Evolutionary conservation across 768 basidiomycete species (phyloP), one percentile per base, ranked within the genome.

Genomic region (Boletus subparvulus): DNA sequence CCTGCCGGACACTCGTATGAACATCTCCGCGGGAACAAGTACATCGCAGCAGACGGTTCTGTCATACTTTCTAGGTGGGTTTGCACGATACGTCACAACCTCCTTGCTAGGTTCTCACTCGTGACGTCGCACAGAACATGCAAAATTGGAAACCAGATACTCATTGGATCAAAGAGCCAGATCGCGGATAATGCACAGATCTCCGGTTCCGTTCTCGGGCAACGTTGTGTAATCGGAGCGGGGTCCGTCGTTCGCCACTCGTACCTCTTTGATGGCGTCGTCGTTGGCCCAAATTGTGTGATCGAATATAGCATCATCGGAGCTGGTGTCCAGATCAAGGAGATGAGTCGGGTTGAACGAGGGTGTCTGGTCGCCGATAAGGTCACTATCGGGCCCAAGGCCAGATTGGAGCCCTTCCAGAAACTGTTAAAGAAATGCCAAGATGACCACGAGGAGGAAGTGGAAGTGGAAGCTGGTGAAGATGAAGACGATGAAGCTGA

Each of bases 321-420:
- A 4, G 77, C 84, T 24, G 82, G 82, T 11, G 93, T 89, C n/a
- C 72, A 73, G 33, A 80, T 99, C 50, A 83, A 81, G 55, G 86
- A 89, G 55, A 80, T 79, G 43, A 84, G 83, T 52, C 74, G 68
- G 6, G 75, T 99, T n/a, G 82, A 83, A 12, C 77, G 77, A 35
- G 96, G 97, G 0, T 90, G 86, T 61, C 70, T 99, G 60, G 78
- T 98, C 32, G 92, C 86, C 0, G 90, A 94, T 61, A 87, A 83
- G 17, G 94, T 95, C 1, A 76, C 80, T 33, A 70, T 98, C 16
- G 95, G 94, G 0, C 85, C 87, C n/a, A 75, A 81, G 37, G 89
- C 87, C 10, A 74, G 66, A 43, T 66, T 97, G 47, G 73, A 75
- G 45, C 82, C 84, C 16, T 96, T 92, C 66, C 84, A 87, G 61